Evolutionary conservation across 768 basidiomycete species (phyloP).

Genomic region (Leccinum pellstonianum): DNA sequence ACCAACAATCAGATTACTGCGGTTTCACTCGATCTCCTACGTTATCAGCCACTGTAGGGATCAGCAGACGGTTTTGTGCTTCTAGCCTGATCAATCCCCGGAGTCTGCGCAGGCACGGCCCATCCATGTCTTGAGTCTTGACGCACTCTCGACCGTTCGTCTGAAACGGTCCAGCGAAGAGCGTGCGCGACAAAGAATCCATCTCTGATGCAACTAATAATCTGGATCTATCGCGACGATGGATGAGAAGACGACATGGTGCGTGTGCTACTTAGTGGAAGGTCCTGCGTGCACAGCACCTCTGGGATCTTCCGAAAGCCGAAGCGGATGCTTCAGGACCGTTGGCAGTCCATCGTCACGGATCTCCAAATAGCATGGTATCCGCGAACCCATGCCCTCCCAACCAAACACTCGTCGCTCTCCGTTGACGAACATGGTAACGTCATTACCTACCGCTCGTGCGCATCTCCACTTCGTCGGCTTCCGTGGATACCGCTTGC

Average conservation of each 20-base stretch:
- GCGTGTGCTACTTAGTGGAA: too few relatives aligned
- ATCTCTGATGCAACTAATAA: neutral
- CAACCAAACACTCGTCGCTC: neutral
- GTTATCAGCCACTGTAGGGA: neutral
- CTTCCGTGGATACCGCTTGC: conserved; percentile 73
- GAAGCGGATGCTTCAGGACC: neutral
- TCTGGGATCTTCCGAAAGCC: neutral
- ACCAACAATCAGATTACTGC: neutral
- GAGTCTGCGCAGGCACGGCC: too few relatives aligned
- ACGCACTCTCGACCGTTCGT: too few relatives aligned
- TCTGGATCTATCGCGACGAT: neutral
- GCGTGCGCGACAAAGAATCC: too few relatives aligned
- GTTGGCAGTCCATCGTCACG: too few relatives aligned
- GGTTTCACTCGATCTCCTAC: neutral
- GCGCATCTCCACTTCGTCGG: conserved; percentile 62
- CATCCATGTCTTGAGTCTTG: too few relatives aligned
- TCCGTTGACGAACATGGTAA: neutral
- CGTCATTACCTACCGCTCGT: conserved; percentile 11
- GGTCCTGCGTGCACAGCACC: neutral
- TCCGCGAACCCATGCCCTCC: neutral
- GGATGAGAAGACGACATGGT: neutral
- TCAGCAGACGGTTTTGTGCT: too few relatives aligned
- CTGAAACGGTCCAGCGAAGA: too few relatives aligned
- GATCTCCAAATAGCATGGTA: neutral
- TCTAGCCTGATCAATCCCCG: too few relatives aligned